Percentiles rank a stretch among this genome's conserved stretches.
phyloP scores from a whole-genome alignment of 306 rosid species.

The Cicer chorassanicum region DNA sequence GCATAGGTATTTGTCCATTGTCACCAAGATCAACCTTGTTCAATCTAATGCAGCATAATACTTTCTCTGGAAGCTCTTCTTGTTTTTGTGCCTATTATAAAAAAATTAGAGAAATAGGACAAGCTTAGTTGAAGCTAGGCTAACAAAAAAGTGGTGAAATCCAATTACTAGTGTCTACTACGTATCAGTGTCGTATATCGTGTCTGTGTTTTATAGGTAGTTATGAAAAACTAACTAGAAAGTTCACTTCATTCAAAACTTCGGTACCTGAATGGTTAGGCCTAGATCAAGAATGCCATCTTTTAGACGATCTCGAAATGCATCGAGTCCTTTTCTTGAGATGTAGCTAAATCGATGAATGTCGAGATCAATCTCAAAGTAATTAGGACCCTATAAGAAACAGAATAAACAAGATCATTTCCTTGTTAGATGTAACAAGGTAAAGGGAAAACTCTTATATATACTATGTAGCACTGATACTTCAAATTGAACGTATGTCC shows the following conservation, averaged over 20 bases:
- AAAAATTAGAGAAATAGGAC: background rate
- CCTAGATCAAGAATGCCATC: slow-evolving; percentile 81
- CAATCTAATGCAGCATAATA: slow-evolving; percentile 88
- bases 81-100: slow-evolving; percentile 79
- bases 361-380: slow-evolving; percentile 96
- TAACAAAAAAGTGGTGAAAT: background rate
- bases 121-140: slow-evolving; percentile 27
- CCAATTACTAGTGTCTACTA: no score
- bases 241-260: slow-evolving; percentile 2
- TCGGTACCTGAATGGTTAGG: slow-evolving; percentile 81
- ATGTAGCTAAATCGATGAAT: slow-evolving; percentile 96
- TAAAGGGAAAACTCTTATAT: background rate
- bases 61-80: slow-evolving; percentile 90
- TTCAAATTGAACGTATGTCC: no score
- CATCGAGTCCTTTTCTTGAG: slow-evolving; percentile 89
- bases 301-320: slow-evolving; percentile 80
- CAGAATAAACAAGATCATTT: slow-evolving; percentile 20
- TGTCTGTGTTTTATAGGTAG: background rate
- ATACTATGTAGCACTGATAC: no score
- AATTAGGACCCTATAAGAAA: slow-evolving; percentile 73
- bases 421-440: background rate
- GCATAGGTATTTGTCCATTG: slow-evolving; percentile 70
- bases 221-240: background rate
- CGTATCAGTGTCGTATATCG: no score
- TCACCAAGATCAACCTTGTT: slow-evolving; percentile 82